These are phyloP conservation scores for Coemansia sp. DNA, from an alignment of 192 early-diverging fungal genomes.

Conservation along the genomic window DNA sequence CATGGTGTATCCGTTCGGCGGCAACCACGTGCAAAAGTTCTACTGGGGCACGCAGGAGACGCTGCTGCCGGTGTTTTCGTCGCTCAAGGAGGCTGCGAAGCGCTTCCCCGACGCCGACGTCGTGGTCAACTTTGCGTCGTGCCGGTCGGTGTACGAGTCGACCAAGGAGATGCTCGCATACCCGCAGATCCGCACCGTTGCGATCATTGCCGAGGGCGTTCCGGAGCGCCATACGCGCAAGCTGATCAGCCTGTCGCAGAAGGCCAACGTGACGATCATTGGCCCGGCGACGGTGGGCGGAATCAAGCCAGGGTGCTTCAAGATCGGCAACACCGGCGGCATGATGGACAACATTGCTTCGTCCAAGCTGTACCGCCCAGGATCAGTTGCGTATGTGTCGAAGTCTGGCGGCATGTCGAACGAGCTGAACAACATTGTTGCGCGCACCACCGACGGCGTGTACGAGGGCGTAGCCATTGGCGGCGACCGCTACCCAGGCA, in stretches of 20 bases:
- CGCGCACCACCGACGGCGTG: conserved; percentile 93
- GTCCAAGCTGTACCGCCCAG: conserved; percentile 94
- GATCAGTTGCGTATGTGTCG: conserved; percentile 96
- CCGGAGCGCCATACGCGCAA: conserved; percentile 94
- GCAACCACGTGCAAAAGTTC: conserved; percentile 98
- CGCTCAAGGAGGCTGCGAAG: conserved; percentile 76
- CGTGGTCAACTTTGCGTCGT: conserved; percentile 97
- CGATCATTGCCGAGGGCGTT: conserved; percentile 99
- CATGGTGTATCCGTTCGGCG: conserved; percentile 99
- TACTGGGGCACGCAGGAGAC: conserved; percentile 99
- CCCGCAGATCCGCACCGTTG: conserved; percentile 88
- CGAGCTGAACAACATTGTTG: conserved; percentile 99
- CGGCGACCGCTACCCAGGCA: conserved; percentile 97
- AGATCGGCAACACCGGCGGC: conserved; percentile 99
- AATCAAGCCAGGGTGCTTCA: conserved; percentile 99
- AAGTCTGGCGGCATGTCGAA: conserved; percentile 99
- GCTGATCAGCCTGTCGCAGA: conserved; percentile 80
- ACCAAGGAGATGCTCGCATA: conserved; percentile 83
- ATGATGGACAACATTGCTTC: conserved; percentile 99
- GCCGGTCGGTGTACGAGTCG: conserved; percentile 89
- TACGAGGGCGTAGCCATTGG: conserved; percentile 99
- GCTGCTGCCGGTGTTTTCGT: conserved; percentile 89
- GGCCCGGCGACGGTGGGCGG: conserved; percentile 99
- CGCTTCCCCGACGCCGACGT: conserved; percentile 92
- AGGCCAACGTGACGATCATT: conserved; percentile 82